phyloP scores from a whole-genome alignment of 1,284 basidiomycete species.

The Moesziomyces sp. region DNA sequence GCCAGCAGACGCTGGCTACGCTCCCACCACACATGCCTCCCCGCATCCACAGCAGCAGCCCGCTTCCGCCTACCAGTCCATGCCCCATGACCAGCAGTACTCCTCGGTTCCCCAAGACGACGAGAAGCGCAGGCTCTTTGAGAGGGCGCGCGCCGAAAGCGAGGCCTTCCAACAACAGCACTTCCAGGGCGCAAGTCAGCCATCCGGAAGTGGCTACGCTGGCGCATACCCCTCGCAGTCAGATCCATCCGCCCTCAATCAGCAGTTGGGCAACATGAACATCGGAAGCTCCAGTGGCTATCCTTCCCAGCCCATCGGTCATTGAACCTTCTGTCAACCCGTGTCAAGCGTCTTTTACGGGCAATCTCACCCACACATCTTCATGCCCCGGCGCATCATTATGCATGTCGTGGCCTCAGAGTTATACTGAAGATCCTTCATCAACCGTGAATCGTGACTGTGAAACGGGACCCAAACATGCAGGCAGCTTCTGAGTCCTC shows the following conservation, averaged over 20 bases:
- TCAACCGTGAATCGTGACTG: too few species aligned
- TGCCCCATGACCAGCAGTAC: conserved; percentile 26
- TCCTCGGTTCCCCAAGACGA: conserved; percentile 52
- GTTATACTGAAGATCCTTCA: too few species aligned
- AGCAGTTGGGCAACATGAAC: conserved; percentile 33
- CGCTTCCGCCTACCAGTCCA: conserved; percentile 11
- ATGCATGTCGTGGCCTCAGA: too few species aligned
- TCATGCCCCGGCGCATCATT: too few species aligned
- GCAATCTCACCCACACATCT: neutral
- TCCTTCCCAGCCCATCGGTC: conserved; percentile 25
- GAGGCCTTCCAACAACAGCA: conserved; percentile 61
- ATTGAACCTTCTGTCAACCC: neutral
- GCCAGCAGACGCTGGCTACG: conserved; percentile 12
- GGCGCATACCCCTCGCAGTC: conserved; percentile 23
- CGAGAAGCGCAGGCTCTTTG: conserved; percentile 62
- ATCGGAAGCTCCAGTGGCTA: conserved; percentile 29
- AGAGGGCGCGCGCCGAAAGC: conserved; percentile 59
- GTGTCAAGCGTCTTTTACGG: neutral
- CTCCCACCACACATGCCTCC: conserved; percentile 5
- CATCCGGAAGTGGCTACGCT: conserved; percentile 15
- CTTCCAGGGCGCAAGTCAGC: conserved; percentile 19
- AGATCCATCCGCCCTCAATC: conserved; percentile 20
- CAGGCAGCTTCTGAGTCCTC: too few species aligned
- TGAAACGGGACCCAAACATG: too few species aligned
- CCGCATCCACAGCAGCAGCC: conserved; percentile 21